Base-by-base conservation (phyloP, 2,329 filamentous ascomycete genomes). In the Ophiocordyceps robertsii region DNA sequence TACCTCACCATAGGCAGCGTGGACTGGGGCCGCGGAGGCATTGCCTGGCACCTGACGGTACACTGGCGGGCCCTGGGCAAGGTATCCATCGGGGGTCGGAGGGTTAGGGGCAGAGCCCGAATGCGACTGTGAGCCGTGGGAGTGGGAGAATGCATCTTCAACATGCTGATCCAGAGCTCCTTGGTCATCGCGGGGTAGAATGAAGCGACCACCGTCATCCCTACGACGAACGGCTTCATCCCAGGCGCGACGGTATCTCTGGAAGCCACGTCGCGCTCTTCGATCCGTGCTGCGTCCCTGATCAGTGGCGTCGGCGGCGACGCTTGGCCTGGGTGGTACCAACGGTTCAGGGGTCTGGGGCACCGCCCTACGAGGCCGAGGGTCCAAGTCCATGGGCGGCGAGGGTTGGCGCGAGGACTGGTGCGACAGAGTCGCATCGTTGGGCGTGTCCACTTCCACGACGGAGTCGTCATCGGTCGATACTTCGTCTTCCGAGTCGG, bases 241-340 rank as follows among this genome's bases (percentile, higher is more conserved):
- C 62, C 62, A 65, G n/a, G 62, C 67, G 46, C 65, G 59, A 42
- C 65, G 59, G 41, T 71, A 71, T 47, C 68, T 58, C 48, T 64
- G 63, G 45, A 72, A 71, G 2, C 67, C 68, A 30, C 66, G 59
- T 39, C 67, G 64, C 27, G 59, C 56, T 47, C 56, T 66, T 47
- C 57, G 60, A 17, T 55, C 53, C 21, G 51, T 39, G 29, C 47
- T 46, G 11, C 38, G 44, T 43, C 30, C 32, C 30, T 33, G 30
- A 29, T 48, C 30, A 39, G 41, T 47, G 39, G 56, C 55, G 42
- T 49, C 50, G 39, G 49, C 47, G 29, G 37, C 36, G 29, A 24
- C 29, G 36, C 19, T 27, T 16, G 40, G 19, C 24, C 16, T 31
- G 27, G 35, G 37, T 12, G n/a, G 14, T 11, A 24, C n/a, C 14